These are phyloP conservation scores for Cryptosporidium felis DNA, from an alignment of 169 alveolate species.

Conservation along the genomic window DNA sequence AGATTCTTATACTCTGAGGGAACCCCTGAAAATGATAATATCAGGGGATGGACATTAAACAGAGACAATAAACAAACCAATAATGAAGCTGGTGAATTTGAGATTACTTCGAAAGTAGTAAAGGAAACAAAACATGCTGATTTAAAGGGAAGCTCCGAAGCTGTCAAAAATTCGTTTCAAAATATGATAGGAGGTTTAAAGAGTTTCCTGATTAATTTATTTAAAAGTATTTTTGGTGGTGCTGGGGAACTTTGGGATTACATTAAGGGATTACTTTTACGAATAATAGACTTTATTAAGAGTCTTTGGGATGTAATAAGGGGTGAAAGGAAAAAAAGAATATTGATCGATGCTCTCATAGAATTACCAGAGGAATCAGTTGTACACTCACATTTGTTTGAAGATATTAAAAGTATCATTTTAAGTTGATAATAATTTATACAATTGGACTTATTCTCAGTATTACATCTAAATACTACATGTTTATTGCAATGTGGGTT, in stretches of 20 bases:
- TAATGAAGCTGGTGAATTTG: neutral
- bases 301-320: constrained; percentile 53
- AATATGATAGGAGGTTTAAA: constrained; percentile 65
- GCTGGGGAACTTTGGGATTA: constrained; percentile 66
- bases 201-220: constrained; percentile 26
- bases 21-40: neutral
- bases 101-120: constrained; percentile 27
- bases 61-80: neutral
- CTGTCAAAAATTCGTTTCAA: constrained; percentile 51
- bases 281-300: constrained; percentile 55
- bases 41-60: constrained; percentile 13
- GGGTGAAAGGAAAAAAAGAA: constrained; percentile 21
- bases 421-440: no score
- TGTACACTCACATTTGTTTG: constrained; percentile 5
- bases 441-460: no score
- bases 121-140: constrained; percentile 35
- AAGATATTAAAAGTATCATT: neutral
- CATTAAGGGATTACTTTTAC: constrained; percentile 44
- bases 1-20: neutral
- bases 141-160: neutral
- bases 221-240: constrained; percentile 54
- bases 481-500: no score
- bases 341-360: constrained; percentile 19
- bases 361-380: constrained; percentile 35
- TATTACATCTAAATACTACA: no score